A percentile compares a stretch with the other conserved stretches of the same genome.
Conservation (phyloP, 108 stramenopile genomes). For the Phaeodactylum tricornutum region DNA sequence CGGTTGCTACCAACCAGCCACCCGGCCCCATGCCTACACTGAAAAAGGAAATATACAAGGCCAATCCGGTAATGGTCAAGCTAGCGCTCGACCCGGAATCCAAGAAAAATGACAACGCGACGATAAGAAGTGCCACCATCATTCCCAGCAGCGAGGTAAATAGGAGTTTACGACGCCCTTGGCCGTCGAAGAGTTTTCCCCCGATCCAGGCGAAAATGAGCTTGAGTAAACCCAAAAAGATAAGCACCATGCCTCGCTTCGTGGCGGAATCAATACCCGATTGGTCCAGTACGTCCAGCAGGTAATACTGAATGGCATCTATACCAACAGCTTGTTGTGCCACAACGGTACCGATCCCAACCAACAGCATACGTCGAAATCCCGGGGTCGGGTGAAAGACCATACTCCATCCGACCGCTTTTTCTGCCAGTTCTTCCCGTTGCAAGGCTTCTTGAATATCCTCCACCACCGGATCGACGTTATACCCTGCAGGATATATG, state of each 20-base stretch:
- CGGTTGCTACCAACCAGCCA: slow-evolving; percentile 52
- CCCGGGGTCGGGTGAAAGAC: slow-evolving; percentile 45
- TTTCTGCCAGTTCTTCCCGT: slow-evolving; percentile 34
- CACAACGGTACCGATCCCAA: slow-evolving; percentile 49
- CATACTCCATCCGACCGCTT: slow-evolving; percentile 50
- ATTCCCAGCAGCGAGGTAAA: slow-evolving; percentile 28
- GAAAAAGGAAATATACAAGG: slow-evolving; percentile 50
- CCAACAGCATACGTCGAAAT: slow-evolving; percentile 53
- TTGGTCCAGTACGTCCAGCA: slow-evolving; percentile 33
- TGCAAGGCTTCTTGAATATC: slow-evolving; percentile 44
- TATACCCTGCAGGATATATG: slow-evolving; percentile 26
- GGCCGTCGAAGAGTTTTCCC: slow-evolving; percentile 34
- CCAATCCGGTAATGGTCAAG: slow-evolving; percentile 24
- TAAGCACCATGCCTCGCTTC: slow-evolving; percentile 23
- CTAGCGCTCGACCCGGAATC: slow-evolving; percentile 5
- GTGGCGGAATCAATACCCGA: slow-evolving; percentile 28
- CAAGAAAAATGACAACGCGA: slow-evolving; percentile 5
- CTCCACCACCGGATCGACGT: slow-evolving; percentile 12
- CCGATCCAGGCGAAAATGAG: slow-evolving; percentile 28
- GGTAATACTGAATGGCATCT: slow-evolving; percentile 61
- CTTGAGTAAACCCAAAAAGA: slow-evolving; percentile 43
- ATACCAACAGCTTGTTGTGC: slow-evolving; percentile 61
- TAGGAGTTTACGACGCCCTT: slow-evolving; percentile 46
- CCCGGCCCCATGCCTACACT: slow-evolving; percentile 56
- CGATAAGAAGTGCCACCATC: slow-evolving; percentile 1